Base-by-base conservation (phyloP, 1,139 yeast species). In the Lodderomyces jiufengensis region DNA sequence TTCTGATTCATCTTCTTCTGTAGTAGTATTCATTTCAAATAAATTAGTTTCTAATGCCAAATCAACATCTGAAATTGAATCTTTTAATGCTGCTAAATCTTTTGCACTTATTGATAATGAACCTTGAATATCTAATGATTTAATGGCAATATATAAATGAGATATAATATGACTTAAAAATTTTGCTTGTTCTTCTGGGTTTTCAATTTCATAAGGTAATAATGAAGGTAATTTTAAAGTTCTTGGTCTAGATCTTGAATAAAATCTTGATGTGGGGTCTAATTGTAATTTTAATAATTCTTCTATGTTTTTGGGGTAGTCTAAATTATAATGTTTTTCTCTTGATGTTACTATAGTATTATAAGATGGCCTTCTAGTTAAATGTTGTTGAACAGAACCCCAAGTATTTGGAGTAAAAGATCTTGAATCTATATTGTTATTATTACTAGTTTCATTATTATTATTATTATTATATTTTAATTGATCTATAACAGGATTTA, bases 91-190 rank as follows among this genome's bases (percentile, higher is more conserved):
- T 1, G 71, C 77, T 47, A 79, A 60, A 45, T 80, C 86, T 41
- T 73, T 76, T 9, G 85, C 79, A 12, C 84, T 76, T 6, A 86
- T 76, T 2, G 84, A 73, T 22, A 86, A 65, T 9, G 78, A 65
- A 1, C 95, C 95, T 50, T 80, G 83, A 15, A 86, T 65, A 55
- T 88, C 96, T 45, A 81, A 64, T 4, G 95, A 79, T 46, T 78
- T 71, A 39, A 87, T 74, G 9, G 96, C 87, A 40, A 86, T 76
- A 55, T 86, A 86, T 18, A 92, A 61, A 57, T 87, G 88, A 3
- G 83, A 74, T 24, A 88, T 72, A 24, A 92, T 84, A 52, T 83
- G 95, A 37, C 87, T 73, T 36, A 92, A 66, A 50, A 87, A 90
- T 40, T 73, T 75, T 12, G 87, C 83, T 41, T 80, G 84, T 43